These are phyloP conservation scores for Verticillium albo-atrum DNA, from an alignment of 2,329 filamentous ascomycete genomes.

Conservation along the genomic window DNA sequence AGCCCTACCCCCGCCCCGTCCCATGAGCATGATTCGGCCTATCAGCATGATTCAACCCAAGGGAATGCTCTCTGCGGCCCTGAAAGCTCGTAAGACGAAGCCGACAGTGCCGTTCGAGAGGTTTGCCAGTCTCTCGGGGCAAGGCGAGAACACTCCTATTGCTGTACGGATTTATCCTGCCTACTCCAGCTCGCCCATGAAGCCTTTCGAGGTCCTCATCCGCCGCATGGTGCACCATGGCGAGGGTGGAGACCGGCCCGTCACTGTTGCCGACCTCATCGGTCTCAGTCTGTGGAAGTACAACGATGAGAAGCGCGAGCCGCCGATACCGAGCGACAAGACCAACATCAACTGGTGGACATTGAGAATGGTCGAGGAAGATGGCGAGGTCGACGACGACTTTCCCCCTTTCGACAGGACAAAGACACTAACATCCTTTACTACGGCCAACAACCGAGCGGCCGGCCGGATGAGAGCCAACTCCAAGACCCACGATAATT, in stretches of 20 bases:
- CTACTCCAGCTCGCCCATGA: constrained; percentile 60
- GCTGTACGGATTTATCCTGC: constrained; percentile 74
- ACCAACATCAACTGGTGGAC: constrained; percentile 79
- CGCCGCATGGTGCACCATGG: constrained; percentile 65
- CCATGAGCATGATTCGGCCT: constrained; percentile 58
- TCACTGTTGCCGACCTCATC: constrained; percentile 77
- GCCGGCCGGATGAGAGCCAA: constrained; percentile 57
- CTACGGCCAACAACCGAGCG: constrained; percentile 72
- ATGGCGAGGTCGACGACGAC: constrained; percentile 80
- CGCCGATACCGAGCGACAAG: constrained; percentile 59
- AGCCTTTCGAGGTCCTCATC: constrained; percentile 68
- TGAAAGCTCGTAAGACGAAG: constrained; percentile 69
- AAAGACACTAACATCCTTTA: constrained; percentile 72
- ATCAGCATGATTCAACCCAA: constrained; percentile 65
- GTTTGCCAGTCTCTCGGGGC: constrained; percentile 72
- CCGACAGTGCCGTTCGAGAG: constrained; percentile 68
- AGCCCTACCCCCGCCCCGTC: constrained; percentile 66
- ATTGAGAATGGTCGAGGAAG: constrained; percentile 77
- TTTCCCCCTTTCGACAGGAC: constrained; percentile 75
- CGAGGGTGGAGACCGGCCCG: constrained; percentile 54
- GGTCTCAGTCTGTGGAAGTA: constrained; percentile 76
- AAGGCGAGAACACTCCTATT: constrained; percentile 72
- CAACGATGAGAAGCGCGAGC: constrained; percentile 69
- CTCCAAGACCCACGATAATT: constrained; percentile 77
- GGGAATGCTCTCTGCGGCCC: constrained; percentile 66